A percentile compares a stretch with the other conserved stretches of the same genome.
Conservation (phyloP, 306 rosid genomes). For the Vicia villosa region DNA sequence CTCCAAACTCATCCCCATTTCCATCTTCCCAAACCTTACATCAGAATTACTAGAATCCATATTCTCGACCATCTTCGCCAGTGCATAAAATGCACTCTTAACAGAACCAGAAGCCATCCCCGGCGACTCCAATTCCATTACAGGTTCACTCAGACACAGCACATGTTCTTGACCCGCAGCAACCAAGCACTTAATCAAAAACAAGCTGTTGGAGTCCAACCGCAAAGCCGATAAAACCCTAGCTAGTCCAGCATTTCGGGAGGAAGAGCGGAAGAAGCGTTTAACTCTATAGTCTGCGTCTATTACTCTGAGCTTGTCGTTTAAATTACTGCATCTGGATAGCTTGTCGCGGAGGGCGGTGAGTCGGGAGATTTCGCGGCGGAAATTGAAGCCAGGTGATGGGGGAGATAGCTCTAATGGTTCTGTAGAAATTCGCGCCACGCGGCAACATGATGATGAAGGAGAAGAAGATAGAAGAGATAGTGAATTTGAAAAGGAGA, state of each 20-base stretch:
- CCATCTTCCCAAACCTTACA: conserved; percentile 40
- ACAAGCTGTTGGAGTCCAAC: conserved; percentile 46
- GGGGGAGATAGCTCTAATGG: conserved; percentile 66
- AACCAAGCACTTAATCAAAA: conserved; percentile 73
- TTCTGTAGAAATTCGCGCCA: conserved; percentile 65
- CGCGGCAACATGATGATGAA: conserved; percentile 36
- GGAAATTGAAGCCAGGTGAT: conserved; percentile 55
- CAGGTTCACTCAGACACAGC: conserved; percentile 48
- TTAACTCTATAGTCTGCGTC: conserved; percentile 71
- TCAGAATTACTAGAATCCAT: conserved; percentile 44
- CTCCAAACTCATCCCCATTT: conserved; percentile 46
- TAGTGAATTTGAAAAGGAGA: conserved; percentile 44
- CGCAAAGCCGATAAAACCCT: conserved; percentile 45
- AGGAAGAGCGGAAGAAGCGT: conserved; percentile 54
- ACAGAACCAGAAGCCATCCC: conserved; percentile 37
- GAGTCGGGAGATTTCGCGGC: conserved; percentile 65
- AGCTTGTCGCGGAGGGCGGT: conserved; percentile 56
- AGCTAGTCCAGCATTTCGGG: conserved; percentile 35
- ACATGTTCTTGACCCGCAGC: conserved; percentile 88
- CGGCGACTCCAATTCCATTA: conserved; percentile 36
- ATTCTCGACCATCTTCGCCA: conserved; percentile 78
- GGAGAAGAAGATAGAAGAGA: conserved; percentile 27
- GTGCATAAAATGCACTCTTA: conserved; percentile 70
- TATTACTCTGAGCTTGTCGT: conserved; percentile 52
- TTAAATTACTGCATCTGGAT: conserved; percentile 33